A percentile compares a stretch with the other conserved stretches of the same genome.
Conservation (phyloP, 1,284 basidiomycete genomes). For the Trichosporon inkin region DNA sequence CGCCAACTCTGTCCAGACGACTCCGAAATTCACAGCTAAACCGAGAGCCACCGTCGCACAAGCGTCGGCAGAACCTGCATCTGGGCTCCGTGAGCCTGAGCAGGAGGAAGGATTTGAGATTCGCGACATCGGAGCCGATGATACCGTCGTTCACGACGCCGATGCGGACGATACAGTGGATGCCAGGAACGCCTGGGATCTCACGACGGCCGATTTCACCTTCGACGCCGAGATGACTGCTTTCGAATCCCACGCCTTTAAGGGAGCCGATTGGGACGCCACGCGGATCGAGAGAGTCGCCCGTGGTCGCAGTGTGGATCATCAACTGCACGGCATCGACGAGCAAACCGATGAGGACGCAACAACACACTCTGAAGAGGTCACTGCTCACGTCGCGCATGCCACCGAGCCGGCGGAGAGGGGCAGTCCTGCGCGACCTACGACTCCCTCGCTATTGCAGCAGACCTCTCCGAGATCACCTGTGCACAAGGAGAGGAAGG, state of each 20-base stretch:
- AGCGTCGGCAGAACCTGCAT: neutral
- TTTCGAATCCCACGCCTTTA: constrained; percentile 11
- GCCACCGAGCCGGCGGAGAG: neutral
- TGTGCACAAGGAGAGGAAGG: too few relatives aligned
- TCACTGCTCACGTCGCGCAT: neutral
- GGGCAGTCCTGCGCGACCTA: too few relatives aligned
- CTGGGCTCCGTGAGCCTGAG: neutral
- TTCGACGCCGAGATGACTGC: constrained; percentile 9
- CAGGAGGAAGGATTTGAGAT: neutral
- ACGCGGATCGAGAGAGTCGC: constrained; percentile 13
- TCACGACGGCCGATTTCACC: constrained; percentile 17
- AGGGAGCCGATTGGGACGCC: constrained; percentile 18
- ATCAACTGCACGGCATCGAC: neutral
- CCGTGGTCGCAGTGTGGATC: neutral
- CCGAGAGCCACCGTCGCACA: too few relatives aligned
- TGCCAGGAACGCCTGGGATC: constrained; percentile 24
- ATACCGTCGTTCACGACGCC: constrained; percentile 2
- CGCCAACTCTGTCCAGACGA: too few relatives aligned
- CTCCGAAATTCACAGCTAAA: too few relatives aligned
- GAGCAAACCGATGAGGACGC: neutral
- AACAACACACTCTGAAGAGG: neutral
- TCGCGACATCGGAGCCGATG: neutral
- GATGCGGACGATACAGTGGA: constrained; percentile 23
- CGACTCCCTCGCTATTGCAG: too few relatives aligned
- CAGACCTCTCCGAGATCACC: too few relatives aligned